Conservation (phyloP, 129 eudicot genomes). For the Pulicaria dysenterica region DNA sequence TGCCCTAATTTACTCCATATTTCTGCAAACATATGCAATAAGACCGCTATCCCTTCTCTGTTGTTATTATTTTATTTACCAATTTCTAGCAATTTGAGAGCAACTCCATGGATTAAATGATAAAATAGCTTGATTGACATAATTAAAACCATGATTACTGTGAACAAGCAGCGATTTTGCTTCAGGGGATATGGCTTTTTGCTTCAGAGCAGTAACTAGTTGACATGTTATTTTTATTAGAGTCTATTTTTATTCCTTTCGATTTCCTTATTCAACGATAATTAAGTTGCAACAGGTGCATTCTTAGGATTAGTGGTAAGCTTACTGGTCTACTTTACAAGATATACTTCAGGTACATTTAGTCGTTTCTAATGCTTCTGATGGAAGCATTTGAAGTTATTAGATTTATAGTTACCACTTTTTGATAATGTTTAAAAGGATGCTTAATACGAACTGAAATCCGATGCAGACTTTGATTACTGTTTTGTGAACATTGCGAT, state of each 20-base stretch:
- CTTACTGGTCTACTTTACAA: constrained; percentile 45
- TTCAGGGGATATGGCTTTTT: not conserved
- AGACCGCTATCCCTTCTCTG: no score
- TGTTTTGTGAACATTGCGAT: constrained; percentile 2
- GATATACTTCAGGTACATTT: constrained; percentile 20
- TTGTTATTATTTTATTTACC: no score
- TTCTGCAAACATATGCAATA: no score
- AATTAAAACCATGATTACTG: not conserved
- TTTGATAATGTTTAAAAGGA: not conserved
- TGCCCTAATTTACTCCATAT: no score
- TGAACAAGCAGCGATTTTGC: no score
- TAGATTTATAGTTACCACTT: constrained; percentile 6
- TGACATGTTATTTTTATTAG: not conserved
- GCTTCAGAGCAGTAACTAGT: not conserved
- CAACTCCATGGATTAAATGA: not conserved
- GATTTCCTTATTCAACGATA: no score
- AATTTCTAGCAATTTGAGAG: not conserved
- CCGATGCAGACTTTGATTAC: not conserved
- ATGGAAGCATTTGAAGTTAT: constrained; percentile 2
- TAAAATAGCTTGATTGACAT: not conserved
- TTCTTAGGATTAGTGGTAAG: constrained; percentile 67
- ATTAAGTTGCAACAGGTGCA: constrained; percentile 92
- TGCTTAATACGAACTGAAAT: not conserved
- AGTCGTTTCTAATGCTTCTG: not conserved
- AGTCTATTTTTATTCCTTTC: no score